These are phyloP conservation scores for Vickermania ingenoplastis DNA, from an alignment of 208 protist genomes.

Conservation along the genomic window DNA sequence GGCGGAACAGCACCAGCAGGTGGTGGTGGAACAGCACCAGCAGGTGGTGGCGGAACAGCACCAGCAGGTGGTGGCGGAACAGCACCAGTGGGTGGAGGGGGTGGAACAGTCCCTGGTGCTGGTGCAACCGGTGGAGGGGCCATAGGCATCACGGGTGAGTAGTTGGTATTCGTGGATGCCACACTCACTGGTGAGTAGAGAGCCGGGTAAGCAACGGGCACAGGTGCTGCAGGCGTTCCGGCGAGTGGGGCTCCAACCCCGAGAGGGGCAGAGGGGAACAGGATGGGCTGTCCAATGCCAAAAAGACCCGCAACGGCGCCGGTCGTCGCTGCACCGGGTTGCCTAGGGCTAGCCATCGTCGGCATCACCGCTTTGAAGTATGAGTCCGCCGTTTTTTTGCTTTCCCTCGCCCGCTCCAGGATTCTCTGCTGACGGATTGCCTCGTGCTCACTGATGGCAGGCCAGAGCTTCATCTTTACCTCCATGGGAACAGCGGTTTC, in stretches of 20 bases:
- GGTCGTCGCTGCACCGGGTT: constrained; percentile 8
- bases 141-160: background rate
- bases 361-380: constrained; percentile 34
- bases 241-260: background rate
- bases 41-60: background rate
- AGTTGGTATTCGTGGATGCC: background rate
- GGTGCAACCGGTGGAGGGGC: background rate
- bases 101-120: background rate
- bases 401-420: constrained; percentile 33
- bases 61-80: constrained; percentile 1
- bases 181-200: background rate
- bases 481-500: constrained; percentile 49
- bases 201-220: constrained; percentile 2
- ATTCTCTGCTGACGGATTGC: constrained; percentile 63
- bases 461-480: constrained; percentile 74
- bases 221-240: constrained; percentile 1
- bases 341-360: constrained; percentile 20
- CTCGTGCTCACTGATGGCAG: constrained; percentile 73
- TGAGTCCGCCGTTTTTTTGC: constrained; percentile 32
- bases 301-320: background rate
- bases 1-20: background rate
- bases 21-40: background rate
- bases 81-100: constrained; percentile 1
- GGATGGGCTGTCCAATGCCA: constrained; percentile 4
- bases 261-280: background rate